Conservation (phyloP, 2,329 filamentous ascomycete genomes). For the Cordyceps tenuipes region DNA sequence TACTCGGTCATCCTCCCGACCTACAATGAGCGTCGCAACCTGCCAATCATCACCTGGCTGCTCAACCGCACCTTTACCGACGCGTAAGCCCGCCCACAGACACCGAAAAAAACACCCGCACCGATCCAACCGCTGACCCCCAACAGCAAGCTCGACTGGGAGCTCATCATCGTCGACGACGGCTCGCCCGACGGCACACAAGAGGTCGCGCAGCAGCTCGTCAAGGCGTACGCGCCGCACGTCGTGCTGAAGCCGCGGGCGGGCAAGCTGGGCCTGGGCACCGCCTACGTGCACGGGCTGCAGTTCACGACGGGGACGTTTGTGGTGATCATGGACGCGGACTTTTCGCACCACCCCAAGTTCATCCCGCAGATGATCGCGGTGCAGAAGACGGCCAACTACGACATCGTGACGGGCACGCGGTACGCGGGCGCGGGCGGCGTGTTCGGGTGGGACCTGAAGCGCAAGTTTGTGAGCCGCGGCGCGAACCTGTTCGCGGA, state of each 20-base stretch:
- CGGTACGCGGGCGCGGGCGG: conserved; percentile 84
- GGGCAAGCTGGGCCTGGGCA: conserved; percentile 94
- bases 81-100: conserved; percentile 47
- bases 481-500: conserved; percentile 95
- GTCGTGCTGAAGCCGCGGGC: conserved; percentile 80
- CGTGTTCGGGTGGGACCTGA: conserved; percentile 94
- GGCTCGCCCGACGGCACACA: conserved; percentile 94
- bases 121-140: neutral
- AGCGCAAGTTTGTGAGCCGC: conserved; percentile 74
- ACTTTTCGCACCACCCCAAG: conserved; percentile 98
- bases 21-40: conserved; percentile 96
- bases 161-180: conserved; percentile 97
- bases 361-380: conserved; percentile 94
- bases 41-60: conserved; percentile 92
- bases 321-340: conserved; percentile 99
- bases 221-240: conserved; percentile 71
- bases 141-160: conserved; percentile 81
- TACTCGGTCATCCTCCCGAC: conserved; percentile 97
- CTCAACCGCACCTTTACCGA: conserved; percentile 87
- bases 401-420: conserved; percentile 95
- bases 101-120: too few relatives aligned
- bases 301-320: conserved; percentile 87
- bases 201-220: conserved; percentile 80
- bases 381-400: conserved; percentile 66
- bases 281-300: conserved; percentile 90